Evolutionary conservation across 169 alveolate species (phyloP).

Genomic region (Babesia divergens): DNA sequence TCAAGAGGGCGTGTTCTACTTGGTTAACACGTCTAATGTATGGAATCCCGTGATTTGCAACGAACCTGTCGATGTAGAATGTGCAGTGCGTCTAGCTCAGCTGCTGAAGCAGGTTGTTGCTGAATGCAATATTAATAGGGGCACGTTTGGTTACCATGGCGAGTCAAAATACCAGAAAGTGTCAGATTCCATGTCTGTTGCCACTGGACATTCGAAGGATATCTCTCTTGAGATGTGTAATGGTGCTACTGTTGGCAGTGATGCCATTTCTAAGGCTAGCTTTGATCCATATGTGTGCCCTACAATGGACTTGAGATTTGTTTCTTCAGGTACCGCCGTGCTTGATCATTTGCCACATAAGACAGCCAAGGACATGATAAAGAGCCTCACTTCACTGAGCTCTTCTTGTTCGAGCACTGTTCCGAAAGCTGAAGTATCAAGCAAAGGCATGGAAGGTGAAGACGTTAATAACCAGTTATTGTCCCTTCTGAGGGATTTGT

Average conservation of each 20-base stretch:
- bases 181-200: too few relatives aligned
- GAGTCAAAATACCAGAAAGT: not conserved
- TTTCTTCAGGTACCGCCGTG: not conserved
- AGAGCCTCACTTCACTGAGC: too few relatives aligned
- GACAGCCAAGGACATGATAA: not conserved
- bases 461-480: too few relatives aligned
- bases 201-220: too few relatives aligned
- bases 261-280: too few relatives aligned
- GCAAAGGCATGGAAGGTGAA: too few relatives aligned
- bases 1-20: constrained; percentile 21
- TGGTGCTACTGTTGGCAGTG: too few relatives aligned
- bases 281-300: not conserved
- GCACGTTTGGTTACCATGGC: not conserved
- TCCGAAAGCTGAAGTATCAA: too few relatives aligned
- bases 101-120: not conserved
- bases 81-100: not conserved
- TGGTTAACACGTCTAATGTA: not conserved
- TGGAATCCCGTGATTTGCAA: constrained; percentile 23
- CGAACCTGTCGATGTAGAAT: constrained; percentile 4
- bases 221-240: too few relatives aligned
- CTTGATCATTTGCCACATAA: not conserved
- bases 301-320: not conserved
- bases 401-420: too few relatives aligned
- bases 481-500: too few relatives aligned
- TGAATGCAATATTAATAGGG: not conserved